Conservation (phyloP, 352 stramenopile species). For the Phytopythium chamaehyphon region DNA sequence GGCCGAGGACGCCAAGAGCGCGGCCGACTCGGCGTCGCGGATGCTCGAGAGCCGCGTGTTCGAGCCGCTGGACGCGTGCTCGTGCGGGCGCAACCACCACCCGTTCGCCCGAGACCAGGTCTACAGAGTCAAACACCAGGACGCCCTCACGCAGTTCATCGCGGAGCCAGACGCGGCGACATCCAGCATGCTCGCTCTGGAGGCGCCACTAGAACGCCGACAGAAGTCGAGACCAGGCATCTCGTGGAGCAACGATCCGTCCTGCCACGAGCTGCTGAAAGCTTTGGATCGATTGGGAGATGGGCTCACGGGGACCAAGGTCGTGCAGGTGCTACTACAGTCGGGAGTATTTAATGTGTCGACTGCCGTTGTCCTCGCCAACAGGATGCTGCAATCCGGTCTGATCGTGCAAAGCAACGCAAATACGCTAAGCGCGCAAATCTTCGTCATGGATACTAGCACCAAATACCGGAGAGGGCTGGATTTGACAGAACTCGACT, state of each 20-base stretch:
- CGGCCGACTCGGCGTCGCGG: slow-evolving; percentile 5
- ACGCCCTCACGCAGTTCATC: slow-evolving; percentile 11
- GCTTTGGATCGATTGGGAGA: slow-evolving; percentile 5
- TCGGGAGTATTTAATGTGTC: slow-evolving; percentile 39
- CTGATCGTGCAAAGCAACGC: slow-evolving; percentile 15
- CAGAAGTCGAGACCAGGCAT: background rate
- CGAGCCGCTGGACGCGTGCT: slow-evolving; percentile 24
- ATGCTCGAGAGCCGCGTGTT: slow-evolving; percentile 27
- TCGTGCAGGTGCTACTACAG: slow-evolving; percentile 33
- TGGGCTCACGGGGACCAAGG: slow-evolving; percentile 26
- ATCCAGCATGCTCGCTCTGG: too few species aligned
- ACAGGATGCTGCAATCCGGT: slow-evolving; percentile 26
- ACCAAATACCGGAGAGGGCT: slow-evolving; percentile 16
- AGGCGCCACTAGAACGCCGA: background rate
- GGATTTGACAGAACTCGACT: slow-evolving; percentile 5
- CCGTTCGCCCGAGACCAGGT: slow-evolving; percentile 23
- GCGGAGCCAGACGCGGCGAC: background rate
- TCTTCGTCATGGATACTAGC: slow-evolving; percentile 19
- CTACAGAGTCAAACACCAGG: slow-evolving; percentile 22
- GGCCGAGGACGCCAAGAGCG: slow-evolving; percentile 17
- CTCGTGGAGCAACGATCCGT: background rate
- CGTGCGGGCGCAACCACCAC: slow-evolving; percentile 11
- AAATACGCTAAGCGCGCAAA: background rate
- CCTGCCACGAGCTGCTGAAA: slow-evolving; percentile 1
- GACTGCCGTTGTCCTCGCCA: slow-evolving; percentile 28